These are phyloP conservation scores for Venturia oleaginea DNA, from an alignment of 2,329 filamentous ascomycete genomes.

Conservation along the genomic window DNA sequence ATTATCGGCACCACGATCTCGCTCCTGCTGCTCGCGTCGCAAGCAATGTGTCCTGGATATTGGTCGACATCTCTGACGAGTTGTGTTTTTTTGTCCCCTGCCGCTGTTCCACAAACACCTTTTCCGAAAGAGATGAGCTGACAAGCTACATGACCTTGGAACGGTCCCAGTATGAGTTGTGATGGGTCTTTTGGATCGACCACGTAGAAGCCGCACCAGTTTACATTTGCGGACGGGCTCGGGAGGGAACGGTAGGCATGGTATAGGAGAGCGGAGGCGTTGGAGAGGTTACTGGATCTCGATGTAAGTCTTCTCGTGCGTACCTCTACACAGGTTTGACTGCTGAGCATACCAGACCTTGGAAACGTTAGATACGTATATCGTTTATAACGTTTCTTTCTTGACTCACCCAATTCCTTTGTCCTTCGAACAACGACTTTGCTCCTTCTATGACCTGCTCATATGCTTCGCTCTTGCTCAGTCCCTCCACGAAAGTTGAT, in stretches of 20 bases:
- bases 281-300: conserved; percentile 59
- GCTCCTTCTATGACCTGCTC: conserved; percentile 64
- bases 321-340: neutral
- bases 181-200: conserved; percentile 40
- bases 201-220: conserved; percentile 78
- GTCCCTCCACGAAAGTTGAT: conserved; percentile 58
- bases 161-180: conserved; percentile 67
- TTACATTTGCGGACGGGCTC: conserved; percentile 55
- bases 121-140: conserved; percentile 65
- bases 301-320: neutral
- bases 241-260: conserved; percentile 68
- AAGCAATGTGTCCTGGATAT: conserved; percentile 76
- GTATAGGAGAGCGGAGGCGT: conserved; percentile 67
- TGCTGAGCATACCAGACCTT: neutral
- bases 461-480: conserved; percentile 65
- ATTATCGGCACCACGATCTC: conserved; percentile 75
- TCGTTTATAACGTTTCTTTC: neutral
- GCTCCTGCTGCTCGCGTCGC: conserved; percentile 65
- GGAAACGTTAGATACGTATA: neutral
- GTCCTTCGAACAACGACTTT: conserved; percentile 58
- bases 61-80: conserved; percentile 58
- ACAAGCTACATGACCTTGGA: conserved; percentile 70
- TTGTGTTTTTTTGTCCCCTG: conserved; percentile 51
- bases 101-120: conserved; percentile 69
- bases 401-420: conserved; percentile 65